phyloP scores from a whole-genome alignment of 257 asterid genomes.

The Nicotiana paniculata region DNA sequence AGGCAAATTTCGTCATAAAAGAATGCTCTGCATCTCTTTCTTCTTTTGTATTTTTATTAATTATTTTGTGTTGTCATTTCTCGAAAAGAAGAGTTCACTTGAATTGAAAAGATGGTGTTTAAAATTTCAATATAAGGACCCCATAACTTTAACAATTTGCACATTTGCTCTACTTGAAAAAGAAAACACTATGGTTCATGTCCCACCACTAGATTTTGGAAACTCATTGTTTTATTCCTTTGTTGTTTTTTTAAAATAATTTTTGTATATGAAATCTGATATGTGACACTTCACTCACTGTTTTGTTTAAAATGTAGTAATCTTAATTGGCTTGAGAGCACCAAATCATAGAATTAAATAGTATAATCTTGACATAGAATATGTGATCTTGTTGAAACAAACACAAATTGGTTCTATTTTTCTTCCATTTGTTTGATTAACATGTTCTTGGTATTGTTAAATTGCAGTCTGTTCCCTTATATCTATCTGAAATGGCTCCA shows the following conservation, averaged over 20 bases:
- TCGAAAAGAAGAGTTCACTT: not conserved
- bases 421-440: not conserved
- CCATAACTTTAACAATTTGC: not conserved
- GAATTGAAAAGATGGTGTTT: not conserved
- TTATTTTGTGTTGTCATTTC: not conserved
- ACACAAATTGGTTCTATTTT: not conserved
- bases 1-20: not conserved
- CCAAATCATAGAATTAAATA: not conserved
- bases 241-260: too few relatives aligned
- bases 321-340: not conserved
- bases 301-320: not conserved
- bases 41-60: too few relatives aligned
- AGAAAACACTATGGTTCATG: not conserved
- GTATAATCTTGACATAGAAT: not conserved
- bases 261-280: too few relatives aligned
- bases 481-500: conserved; percentile 68
- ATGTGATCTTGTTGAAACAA: conserved; percentile 1
- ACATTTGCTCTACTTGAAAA: not conserved
- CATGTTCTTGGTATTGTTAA: not conserved
- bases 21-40: not conserved
- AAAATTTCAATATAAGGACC: too few relatives aligned
- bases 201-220: not conserved
- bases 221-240: too few relatives aligned
- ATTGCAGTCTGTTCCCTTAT: conserved; percentile 53
- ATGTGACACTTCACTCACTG: not conserved